Base-by-base conservation (phyloP, 2,329 filamentous ascomycete genomes). In the Leptographium procerum region DNA sequence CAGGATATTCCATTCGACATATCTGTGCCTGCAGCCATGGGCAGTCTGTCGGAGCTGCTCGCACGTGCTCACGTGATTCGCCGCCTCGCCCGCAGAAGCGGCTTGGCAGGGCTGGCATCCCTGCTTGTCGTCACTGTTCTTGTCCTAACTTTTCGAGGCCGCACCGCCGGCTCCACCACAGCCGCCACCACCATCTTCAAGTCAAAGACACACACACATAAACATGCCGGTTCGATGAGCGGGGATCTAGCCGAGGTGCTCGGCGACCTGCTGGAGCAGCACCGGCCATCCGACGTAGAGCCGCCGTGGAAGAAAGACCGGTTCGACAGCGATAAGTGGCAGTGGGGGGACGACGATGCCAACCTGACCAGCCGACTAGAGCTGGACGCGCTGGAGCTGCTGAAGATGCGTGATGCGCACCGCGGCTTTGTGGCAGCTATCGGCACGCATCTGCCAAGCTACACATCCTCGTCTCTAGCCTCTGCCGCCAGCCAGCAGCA, bases 331-430 rank as follows among this genome's bases (percentile, higher is more conserved):
- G 10, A n/a, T 4, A 22, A 24, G 6, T 61, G 60, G 60, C 50
- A 50, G 28, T 59, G 56, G 58, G 60, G 52, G 58, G 60, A 48
- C 50, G 52, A 52, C 10, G 57, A 47, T 10, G 55, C n/a, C 16
- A 60, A 60, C 19, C 19, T n/a, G 31, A 57, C 54, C 9, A 22
- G 50, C 52, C 51, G 34, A n/a, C 45, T 62, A 7, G n/a, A 10
- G 29, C 57, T 60, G 5, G 40, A 52, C 28, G 22, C 33, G 2
- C n/a, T 14, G n/a, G 60, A 60, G 55, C 22, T 51, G 3, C 29
- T 34, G 10, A 56, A 52, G 47, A 60, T 62, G 55, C 53, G 53
- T 29, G 14, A 31, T 6, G 60, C 60, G 14, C 60, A 62, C 48
- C 14, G n/a, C 10, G 55, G 57, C 3, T 60, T 56, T 16, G 19